Conservation (phyloP, 352 stramenopile species). For the Phytophthora pini region DNA sequence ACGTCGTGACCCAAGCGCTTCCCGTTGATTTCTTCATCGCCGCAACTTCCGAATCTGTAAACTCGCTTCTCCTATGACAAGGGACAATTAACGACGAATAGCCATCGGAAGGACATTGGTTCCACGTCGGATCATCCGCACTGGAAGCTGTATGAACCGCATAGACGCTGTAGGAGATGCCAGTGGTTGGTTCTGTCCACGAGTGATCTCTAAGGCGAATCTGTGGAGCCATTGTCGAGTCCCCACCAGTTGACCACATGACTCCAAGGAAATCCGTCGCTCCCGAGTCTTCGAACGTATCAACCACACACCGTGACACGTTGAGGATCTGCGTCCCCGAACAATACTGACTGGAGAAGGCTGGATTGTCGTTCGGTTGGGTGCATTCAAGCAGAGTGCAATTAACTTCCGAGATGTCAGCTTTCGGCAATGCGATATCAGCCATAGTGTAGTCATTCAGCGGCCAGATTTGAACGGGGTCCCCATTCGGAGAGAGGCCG, state of each 20-base stretch:
- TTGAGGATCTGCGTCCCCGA: conserved; percentile 44
- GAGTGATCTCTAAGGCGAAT: conserved; percentile 36
- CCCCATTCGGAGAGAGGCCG: conserved; percentile 19
- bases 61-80: conserved; percentile 26
- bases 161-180: conserved; percentile 25
- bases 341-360: conserved; percentile 36
- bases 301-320: conserved; percentile 37
- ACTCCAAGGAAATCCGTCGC: conserved; percentile 20
- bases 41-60: conserved; percentile 20
- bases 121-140: conserved; percentile 25
- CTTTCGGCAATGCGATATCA: conserved; percentile 27
- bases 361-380: conserved; percentile 24
- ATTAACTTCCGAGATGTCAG: conserved; percentile 19
- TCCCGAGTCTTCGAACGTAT: conserved; percentile 21
- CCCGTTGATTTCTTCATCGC: conserved; percentile 15
- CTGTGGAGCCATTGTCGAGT: conserved; percentile 20
- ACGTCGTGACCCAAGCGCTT: conserved; percentile 27
- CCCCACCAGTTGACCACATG: conserved; percentile 39
- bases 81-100: conserved; percentile 33
- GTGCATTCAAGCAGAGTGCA: conserved; percentile 35
- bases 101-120: conserved; percentile 17
- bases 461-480: conserved; percentile 34
- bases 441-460: conserved; percentile 33
- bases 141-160: conserved; percentile 30
- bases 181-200: conserved; percentile 29